These are phyloP conservation scores for Trypanosoma mega DNA, from an alignment of 208 protist species.

Conservation along the genomic window DNA sequence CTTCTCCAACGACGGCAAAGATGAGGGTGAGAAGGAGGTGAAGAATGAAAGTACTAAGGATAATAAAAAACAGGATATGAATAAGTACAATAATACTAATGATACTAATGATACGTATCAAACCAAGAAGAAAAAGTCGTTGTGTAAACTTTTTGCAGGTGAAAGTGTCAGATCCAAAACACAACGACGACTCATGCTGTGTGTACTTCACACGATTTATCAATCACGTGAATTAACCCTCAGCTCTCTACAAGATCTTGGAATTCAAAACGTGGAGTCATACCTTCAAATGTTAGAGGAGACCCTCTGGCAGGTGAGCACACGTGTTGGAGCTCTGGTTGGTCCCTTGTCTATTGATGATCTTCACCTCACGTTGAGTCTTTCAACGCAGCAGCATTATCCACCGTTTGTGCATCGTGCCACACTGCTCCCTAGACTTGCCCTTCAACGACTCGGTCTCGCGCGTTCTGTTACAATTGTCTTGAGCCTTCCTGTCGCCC, in stretches of 20 bases:
- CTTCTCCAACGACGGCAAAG: conserved; percentile 6
- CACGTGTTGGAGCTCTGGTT: conserved; percentile 45
- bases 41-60: not conserved
- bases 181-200: conserved; percentile 33
- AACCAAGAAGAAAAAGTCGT: not conserved
- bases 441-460: conserved; percentile 46
- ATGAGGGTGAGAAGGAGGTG: conserved; percentile 12
- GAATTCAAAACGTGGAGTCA: conserved; percentile 57
- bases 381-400: conserved; percentile 24
- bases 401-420: conserved; percentile 24
- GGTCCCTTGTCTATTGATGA: conserved; percentile 28
- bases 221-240: conserved; percentile 57
- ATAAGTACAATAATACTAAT: no score
- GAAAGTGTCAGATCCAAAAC: conserved; percentile 11
- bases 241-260: conserved; percentile 72
- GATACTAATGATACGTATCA: no score
- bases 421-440: conserved; percentile 32
- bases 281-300: conserved; percentile 80
- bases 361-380: conserved; percentile 26
- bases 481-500: conserved; percentile 33
- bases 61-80: no score
- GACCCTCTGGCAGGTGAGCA: conserved; percentile 76
- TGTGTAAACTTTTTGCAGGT: not conserved
- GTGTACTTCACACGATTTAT: conserved; percentile 53
- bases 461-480: conserved; percentile 45